Base-by-base conservation (phyloP, 2,329 filamentous ascomycete genomes). In the Apiospora phragmitis region DNA sequence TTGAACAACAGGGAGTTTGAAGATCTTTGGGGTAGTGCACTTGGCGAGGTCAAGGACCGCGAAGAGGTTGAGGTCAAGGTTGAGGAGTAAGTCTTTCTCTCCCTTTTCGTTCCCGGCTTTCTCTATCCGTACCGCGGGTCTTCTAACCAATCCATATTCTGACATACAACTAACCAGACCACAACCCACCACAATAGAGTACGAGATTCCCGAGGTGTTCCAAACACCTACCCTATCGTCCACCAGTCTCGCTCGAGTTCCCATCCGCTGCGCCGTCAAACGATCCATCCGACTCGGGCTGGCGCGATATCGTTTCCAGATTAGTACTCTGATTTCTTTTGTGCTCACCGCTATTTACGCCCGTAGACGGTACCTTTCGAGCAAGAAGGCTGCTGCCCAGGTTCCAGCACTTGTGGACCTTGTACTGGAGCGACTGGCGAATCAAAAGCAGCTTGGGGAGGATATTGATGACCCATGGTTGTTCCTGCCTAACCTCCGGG, bases 1-100 rank as follows among this genome's bases (percentile, higher is more conserved):
- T 93, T 98, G 89, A 93, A 88, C 74, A 91, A 94, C 77, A 88
- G 92, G 55, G 95, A 98, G 79, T 98, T 99, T 77, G 94, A 98
- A 75, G 94, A 97, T 71, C 88, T 99, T 9, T 96, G 93, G 89
- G 85, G 85, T 38, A 89, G 89, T 72, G 93, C 93, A 2, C 88
- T 95, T 70, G 91, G 91, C 24, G 93, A 95, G 76, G 89, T 95
- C 68, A 87, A 88, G 72, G 82, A 83, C 1, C 84, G 89, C 72
- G 90, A 92, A 8, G 90, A 92, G 78, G 85, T 92, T 38, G 82
- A 89, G 74, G 84, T 87, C 55, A 81, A 83, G 65, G 78, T 75
- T 72, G 80, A 82, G 70, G 90, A 89, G 41, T 67, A 68, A 55
- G 49, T 70, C 69, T 38, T 35, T 73, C 72, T 74, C 68, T 69